These are phyloP conservation scores for Dendrostoma leiphaemia DNA, from an alignment of 2,329 filamentous ascomycete genomes.

Conservation along the genomic window DNA sequence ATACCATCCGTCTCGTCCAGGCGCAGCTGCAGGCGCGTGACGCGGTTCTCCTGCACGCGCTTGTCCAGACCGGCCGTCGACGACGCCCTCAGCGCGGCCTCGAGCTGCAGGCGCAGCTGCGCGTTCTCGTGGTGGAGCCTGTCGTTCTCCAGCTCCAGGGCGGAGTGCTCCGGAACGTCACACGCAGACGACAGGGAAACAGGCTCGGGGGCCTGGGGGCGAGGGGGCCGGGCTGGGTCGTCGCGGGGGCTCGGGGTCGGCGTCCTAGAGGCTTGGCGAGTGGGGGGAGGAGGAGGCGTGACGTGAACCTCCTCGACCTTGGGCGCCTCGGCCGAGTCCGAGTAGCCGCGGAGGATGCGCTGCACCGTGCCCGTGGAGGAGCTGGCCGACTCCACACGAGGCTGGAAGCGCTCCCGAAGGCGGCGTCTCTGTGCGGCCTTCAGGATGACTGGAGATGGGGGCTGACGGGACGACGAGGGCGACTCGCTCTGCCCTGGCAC, in stretches of 20 bases:
- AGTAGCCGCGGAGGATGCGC: slow-evolving; percentile 1
- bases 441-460: not conserved
- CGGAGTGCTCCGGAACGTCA: slow-evolving; percentile 61
- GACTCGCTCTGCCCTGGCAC: not conserved
- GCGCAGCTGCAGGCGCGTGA: slow-evolving; percentile 59
- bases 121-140: slow-evolving; percentile 51
- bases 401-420: not conserved
- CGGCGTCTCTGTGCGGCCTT: not conserved
- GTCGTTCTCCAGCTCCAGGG: slow-evolving; percentile 53
- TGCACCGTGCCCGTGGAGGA: not conserved
- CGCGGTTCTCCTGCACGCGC: slow-evolving; percentile 55
- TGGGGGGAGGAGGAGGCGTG: not conserved
- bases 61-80: slow-evolving; percentile 38
- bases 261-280: too few species aligned
- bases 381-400: not conserved
- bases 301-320: not conserved
- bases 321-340: not conserved
- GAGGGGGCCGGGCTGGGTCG: not conserved
- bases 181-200: not conserved
- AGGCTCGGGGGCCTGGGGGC: not conserved
- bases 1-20: too few species aligned
- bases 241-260: not conserved
- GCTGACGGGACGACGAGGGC: not conserved
- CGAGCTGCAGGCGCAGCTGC: slow-evolving; percentile 47
- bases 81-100: slow-evolving; percentile 32